phyloP scores from a whole-genome alignment of 495 filamentous ascomycete genomes.

The Bombardia bombarda region DNA sequence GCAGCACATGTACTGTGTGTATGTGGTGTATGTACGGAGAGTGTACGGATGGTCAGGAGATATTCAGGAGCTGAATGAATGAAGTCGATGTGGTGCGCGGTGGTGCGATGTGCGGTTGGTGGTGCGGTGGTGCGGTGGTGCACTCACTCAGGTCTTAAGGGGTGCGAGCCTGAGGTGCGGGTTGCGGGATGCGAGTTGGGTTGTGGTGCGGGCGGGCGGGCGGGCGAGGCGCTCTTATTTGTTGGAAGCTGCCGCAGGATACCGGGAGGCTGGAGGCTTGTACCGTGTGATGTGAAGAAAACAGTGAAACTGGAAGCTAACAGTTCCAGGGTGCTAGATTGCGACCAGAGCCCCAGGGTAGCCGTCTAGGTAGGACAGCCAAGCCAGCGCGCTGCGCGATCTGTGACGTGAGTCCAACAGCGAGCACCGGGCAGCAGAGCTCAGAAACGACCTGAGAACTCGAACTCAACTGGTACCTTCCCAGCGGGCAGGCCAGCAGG shows the following conservation, averaged over 20 bases:
- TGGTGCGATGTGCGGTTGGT: no score
- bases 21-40: not conserved
- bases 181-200: not conserved
- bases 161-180: not conserved
- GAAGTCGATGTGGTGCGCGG: no score
- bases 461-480: not conserved
- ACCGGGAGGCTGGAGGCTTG: slow-evolving; percentile 11
- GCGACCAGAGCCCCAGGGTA: no score
- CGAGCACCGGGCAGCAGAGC: not conserved
- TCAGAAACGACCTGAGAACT: not conserved
- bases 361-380: not conserved
- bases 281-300: slow-evolving; percentile 21
- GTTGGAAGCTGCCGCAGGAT: slow-evolving; percentile 10
- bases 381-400: not conserved
- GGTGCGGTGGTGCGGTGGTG: no score
- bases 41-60: not conserved
- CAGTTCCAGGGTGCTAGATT: no score
- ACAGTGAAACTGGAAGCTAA: no score
- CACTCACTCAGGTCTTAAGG: no score
- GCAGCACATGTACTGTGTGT: no score
- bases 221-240: slow-evolving; percentile 11
- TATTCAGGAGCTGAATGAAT: no score
- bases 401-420: slow-evolving; percentile 10
- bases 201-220: not conserved
- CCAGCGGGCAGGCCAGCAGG: no score